These are phyloP conservation scores for Angophora floribunda DNA, from an alignment of 345 rosid species.

Conservation along the genomic window DNA sequence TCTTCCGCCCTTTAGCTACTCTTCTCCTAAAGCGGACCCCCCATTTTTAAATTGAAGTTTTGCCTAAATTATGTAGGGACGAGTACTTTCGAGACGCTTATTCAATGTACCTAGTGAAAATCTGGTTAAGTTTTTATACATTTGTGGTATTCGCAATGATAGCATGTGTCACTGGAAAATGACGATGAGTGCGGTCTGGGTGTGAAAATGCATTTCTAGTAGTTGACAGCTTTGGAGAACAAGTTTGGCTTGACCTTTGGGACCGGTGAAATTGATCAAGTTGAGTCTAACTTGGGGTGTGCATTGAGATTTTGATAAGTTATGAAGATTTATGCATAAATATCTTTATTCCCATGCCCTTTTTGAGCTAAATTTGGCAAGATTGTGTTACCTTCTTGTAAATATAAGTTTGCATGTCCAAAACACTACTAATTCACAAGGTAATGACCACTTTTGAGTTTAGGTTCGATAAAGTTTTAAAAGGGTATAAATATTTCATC, in stretches of 20 bases:
- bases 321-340: not conserved
- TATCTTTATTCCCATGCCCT: not conserved
- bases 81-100: not conserved
- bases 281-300: not conserved
- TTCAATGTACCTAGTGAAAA: not conserved
- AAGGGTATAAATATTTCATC: not conserved
- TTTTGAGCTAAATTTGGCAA: not conserved
- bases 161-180: not conserved
- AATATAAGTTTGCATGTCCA: not conserved
- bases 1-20: not conserved
- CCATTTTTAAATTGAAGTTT: not conserved
- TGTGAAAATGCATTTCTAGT: not conserved
- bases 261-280: not conserved
- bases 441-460: not conserved
- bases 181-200: accelerated
- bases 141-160: not conserved
- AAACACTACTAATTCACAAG: not conserved
- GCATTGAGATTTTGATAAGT: not conserved
- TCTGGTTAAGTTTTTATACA: not conserved
- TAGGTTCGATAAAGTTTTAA: not conserved
- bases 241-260: not conserved
- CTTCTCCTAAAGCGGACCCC: not conserved
- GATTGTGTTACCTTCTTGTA: not conserved
- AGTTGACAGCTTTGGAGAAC: not conserved
- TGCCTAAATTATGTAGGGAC: not conserved